Base-by-base conservation (phyloP, 352 stramenopile genomes). In the Phytophthora multivora region DNA sequence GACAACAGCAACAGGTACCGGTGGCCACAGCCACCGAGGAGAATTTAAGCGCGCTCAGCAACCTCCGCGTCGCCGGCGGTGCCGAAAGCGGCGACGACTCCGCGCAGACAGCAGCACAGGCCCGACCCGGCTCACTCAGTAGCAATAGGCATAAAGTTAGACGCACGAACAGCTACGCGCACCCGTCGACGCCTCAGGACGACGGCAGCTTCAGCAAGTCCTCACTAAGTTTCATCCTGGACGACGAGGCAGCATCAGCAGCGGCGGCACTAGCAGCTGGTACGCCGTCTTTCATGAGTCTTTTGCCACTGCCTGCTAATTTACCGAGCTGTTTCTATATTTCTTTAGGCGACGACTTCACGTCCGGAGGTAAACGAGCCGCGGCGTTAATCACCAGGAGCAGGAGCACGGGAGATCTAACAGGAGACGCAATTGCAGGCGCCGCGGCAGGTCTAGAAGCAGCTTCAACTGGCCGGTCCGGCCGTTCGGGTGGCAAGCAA, bases 181-280 rank as follows among this genome's bases (percentile, higher is more conserved):
- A 39, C 11, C 39, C 66, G 43, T 53, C 64, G 18, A 68, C 51
- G 11, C 30, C 40, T 7, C 33, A 59, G 47, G 59, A 73, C 16
- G 66, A 77, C 48, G 50, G 41, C 13, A 41, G 40, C 18, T 62
- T 64, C 38, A 82, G 67, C 60, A 91, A 91, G 66, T 86, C 78
- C 4, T 89, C 82, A 57, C 67, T 91, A 26, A 86, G 73, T 59
- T 91, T 91, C 56, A 91, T 91, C 57, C 70, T 91, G 13, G 82
- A 84, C 52, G 74, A 88, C 51, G n/a, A 66, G 36, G 62, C 61
- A 49, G 67, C 59, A 33, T 64, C 64, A 18, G 56, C 50, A 19
- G 71, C 41, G n/a, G 35, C 35, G 28, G 28, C 28, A 33, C 28
- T 33, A 54, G 61, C 49, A 7, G 59, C 50, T 43, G 64, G 66